Evolutionary conservation across 73 alveolate species (phyloP).

Genomic region (Tetrahymena elliotti): DNA sequence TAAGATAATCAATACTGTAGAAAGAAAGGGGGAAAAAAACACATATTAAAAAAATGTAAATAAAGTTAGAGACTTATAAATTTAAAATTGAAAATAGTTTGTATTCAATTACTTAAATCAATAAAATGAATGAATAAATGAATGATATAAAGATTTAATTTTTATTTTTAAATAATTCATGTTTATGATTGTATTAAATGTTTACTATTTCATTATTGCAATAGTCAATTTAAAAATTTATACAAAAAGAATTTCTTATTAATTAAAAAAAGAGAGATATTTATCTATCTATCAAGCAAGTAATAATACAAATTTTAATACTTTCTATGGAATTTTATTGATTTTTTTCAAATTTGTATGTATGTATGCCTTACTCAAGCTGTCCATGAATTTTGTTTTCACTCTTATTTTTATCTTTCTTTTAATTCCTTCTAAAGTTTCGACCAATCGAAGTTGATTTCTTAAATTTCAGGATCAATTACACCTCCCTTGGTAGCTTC

Average conservation of each 20-base stretch:
- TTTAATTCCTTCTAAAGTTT: background rate
- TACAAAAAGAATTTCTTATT: no score
- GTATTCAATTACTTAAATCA: background rate
- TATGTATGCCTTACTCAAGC: background rate
- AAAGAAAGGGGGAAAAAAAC: background rate
- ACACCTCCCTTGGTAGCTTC: background rate
- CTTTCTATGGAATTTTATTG: background rate
- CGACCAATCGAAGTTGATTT: background rate
- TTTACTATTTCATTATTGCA: no score
- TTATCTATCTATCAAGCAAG: no score
- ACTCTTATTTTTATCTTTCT: background rate
- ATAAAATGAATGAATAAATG: background rate
- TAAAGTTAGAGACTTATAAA: background rate
- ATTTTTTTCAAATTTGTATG: background rate
- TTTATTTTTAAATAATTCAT: no score
- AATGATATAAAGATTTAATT: no score
- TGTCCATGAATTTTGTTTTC: background rate
- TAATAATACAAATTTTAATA: no score
- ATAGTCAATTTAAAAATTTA: no score
- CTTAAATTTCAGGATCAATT: background rate
- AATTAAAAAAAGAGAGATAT: no score
- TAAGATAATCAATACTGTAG: background rate
- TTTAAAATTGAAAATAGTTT: no score
- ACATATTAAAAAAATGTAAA: no score
- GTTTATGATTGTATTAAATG: background rate